Base-by-base conservation (phyloP, 768 basidiomycete species). In the Amanita rimosa region DNA sequence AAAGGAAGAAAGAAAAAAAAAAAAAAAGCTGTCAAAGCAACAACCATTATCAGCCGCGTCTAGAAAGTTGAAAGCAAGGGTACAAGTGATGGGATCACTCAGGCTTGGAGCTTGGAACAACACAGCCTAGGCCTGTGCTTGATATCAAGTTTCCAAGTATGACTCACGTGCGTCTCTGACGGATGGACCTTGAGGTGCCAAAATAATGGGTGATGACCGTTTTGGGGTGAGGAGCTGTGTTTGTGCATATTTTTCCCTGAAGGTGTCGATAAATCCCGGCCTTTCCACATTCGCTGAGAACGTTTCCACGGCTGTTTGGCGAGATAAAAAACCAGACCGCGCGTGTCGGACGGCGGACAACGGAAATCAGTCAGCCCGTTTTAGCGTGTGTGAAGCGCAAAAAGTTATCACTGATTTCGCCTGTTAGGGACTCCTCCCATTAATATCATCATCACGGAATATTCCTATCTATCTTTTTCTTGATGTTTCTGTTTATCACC, bases 301-400 rank as follows among this genome's bases (percentile, higher is more conserved):
- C 10, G 6, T 49, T 42, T 41, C 48, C 48, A 49, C 48, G 48
- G 31, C 48, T 33, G 14, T n/a, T n/a, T n/a, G 31, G 19, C 26
- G 26, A 34, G 17, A 19, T 8, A 13, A 5, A 9, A 19, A 26
- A 19, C 7, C 24, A 16, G 24, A 17, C 37, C 36, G 36, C 22
- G 37, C 7, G 16, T 17, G 36, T 26, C 26, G 35, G 46, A 39
- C 24, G 16, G 46, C 13, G n/a, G 37, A 39, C n/a, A 37, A 16
- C 13, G 45, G 34, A 44, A 41, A 41, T 41, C 40, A 41, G 24
- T 26, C 14, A 22, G 40, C 22, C 40, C 39, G n/a, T 26, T 22
- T 22, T 14, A 22, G 22, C 21, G 22, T 26, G 40, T 11, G 24
- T 3, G 40, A 41, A 11, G 22, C 19, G 22, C 13, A 24, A 22